Conservation (phyloP, 1,284 basidiomycete species). For the Cryptococcus sp. region DNA sequence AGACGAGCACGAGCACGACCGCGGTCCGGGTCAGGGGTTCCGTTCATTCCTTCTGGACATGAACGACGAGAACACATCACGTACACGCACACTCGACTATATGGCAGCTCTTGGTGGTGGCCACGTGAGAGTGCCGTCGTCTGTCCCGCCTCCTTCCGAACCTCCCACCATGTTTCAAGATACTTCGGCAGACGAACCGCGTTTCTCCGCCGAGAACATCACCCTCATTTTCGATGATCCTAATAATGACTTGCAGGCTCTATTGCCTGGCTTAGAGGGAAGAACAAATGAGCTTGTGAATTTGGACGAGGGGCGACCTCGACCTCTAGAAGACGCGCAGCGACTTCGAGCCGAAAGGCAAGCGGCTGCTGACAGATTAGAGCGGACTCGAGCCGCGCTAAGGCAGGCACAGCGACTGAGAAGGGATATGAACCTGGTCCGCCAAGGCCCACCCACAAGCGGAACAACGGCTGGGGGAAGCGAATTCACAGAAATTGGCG, state of each 20-base stretch:
- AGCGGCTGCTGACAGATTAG: constrained; percentile 3
- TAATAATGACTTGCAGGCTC: neutral
- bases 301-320: neutral
- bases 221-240: neutral
- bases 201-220: neutral
- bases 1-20: neutral
- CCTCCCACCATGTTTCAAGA: neutral
- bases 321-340: constrained; percentile 4
- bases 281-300: neutral
- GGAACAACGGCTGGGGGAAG: neutral
- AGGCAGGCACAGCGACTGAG: neutral
- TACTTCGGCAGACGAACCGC: neutral
- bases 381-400: neutral
- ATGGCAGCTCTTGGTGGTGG: constrained; percentile 1
- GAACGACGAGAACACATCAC: neutral
- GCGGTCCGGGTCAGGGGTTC: neutral
- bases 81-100: constrained; percentile 5
- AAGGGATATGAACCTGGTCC: constrained; percentile 3
- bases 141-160: neutral
- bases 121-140: neutral
- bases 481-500: neutral
- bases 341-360: constrained; percentile 10
- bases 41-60: constrained; percentile 1
- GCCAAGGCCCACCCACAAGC: neutral
- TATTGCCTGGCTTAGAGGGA: neutral